These are phyloP conservation scores for Penicillium sp. DNA, from an alignment of 2,329 filamentous ascomycete genomes.

Conservation along the genomic window DNA sequence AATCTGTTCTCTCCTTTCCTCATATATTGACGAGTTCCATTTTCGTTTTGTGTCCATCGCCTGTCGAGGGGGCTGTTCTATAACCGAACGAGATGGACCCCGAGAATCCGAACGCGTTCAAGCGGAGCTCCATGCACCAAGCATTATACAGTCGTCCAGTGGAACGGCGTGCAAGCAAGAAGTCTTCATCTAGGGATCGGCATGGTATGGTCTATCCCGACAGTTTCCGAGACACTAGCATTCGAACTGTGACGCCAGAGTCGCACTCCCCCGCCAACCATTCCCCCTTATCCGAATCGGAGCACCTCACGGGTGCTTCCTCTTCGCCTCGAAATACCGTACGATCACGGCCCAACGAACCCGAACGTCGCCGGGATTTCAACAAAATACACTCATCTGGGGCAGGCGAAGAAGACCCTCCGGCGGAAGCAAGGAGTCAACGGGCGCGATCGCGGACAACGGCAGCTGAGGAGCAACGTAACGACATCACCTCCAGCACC, in stretches of 20 bases:
- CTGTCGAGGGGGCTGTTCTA: slow-evolving; percentile 5
- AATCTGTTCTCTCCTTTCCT: slow-evolving; percentile 21
- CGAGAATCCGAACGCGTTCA: slow-evolving; percentile 41
- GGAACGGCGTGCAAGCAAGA: slow-evolving; percentile 47
- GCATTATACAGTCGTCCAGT: slow-evolving; percentile 40
- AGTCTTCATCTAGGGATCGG: slow-evolving; percentile 47
- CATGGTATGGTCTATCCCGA: slow-evolving; percentile 48
- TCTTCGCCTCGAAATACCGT: slow-evolving; percentile 38
- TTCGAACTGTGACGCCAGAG: slow-evolving; percentile 49
- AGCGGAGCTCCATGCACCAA: slow-evolving; percentile 41
- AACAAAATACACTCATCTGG: slow-evolving; percentile 28
- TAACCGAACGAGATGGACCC: slow-evolving; percentile 38
- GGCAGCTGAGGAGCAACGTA: slow-evolving; percentile 43
- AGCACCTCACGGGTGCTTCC: slow-evolving; percentile 31
- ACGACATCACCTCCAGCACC: slow-evolving; percentile 34
- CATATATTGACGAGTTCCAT: slow-evolving; percentile 18
- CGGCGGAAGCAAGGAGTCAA: slow-evolving; percentile 32
- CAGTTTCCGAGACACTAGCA: slow-evolving; percentile 43
- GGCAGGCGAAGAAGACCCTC: slow-evolving; percentile 34
- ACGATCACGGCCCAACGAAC: slow-evolving; percentile 34
- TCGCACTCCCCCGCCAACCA: slow-evolving; percentile 35
- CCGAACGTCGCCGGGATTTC: slow-evolving; percentile 33
- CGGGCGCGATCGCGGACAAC: slow-evolving; percentile 42
- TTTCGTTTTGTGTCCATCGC: slow-evolving; percentile 18
- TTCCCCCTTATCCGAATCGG: slow-evolving; percentile 40